A percentile compares a stretch with the other conserved stretches of the same genome.
phyloP scores from a whole-genome alignment of 805 yeast species.

The Hanseniaspora thailandica region DNA sequence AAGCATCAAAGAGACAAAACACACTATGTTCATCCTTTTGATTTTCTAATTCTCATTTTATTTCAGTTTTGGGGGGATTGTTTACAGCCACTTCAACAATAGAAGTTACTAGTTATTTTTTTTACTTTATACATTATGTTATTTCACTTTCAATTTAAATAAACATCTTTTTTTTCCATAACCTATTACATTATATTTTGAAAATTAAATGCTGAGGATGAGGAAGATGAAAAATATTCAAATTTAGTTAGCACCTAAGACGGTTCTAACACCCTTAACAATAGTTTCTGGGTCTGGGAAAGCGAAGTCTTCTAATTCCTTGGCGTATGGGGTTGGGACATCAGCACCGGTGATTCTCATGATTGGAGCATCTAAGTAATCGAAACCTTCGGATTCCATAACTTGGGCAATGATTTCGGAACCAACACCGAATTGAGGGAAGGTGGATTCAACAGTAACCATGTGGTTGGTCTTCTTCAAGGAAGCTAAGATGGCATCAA shows the following conservation, averaged over 20 bases:
- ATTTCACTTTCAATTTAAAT: neutral
- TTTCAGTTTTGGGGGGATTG: neutral
- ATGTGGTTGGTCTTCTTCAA: slow-evolving; percentile 95
- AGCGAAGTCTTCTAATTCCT: slow-evolving; percentile 91
- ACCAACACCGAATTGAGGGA: slow-evolving; percentile 98
- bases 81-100: too few species aligned
- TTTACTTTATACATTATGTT: neutral
- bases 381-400: slow-evolving; percentile 97
- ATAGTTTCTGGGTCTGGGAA: slow-evolving; percentile 94
- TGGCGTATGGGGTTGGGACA: slow-evolving; percentile 98
- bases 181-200: neutral
- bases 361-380: slow-evolving; percentile 95
- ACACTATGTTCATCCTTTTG: too few species aligned
- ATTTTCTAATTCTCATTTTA: neutral
- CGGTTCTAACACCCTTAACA: slow-evolving; percentile 74
- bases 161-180: neutral
- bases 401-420: slow-evolving; percentile 95
- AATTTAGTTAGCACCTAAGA: slow-evolving; percentile 47
- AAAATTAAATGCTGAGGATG: too few species aligned
- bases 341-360: slow-evolving; percentile 99
- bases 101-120: too few species aligned
- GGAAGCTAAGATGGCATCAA: slow-evolving; percentile 69
- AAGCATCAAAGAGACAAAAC: too few species aligned
- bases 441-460: slow-evolving; percentile 92
- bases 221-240: neutral